Base-by-base conservation (phyloP, 1,139 yeast genomes). In the Geotrichum histeridarum region DNA sequence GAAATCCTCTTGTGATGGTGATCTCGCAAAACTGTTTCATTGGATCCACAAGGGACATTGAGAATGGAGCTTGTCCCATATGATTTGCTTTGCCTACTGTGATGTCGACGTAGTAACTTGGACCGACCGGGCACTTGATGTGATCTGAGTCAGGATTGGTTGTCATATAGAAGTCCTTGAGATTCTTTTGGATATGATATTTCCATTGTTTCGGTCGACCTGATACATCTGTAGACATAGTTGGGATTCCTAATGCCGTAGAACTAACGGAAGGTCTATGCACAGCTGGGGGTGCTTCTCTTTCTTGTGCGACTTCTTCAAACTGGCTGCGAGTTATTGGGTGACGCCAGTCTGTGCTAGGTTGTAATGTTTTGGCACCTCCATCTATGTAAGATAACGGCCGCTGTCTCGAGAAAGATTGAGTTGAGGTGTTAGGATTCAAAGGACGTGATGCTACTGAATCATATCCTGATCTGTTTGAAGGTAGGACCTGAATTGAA, bases 111-210 rank as follows among this genome's bases (percentile, higher is more conserved):
- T 65, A 66, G 51, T 62, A 65, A 27, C 66, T 63, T 1, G 68
- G 68, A 1, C 64, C 69, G 12, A 59, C 60, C 2, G 62, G 64
- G 35, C 63, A 56, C 27, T 58, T 50, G 30, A 64, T 35, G 53
- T 66, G 67, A 31, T 55, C 57, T 8, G 62, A 50, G 53, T 65
- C 69, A 1, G 69, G 69, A 45, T 63, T 65, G 11, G 69, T 66
- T 2, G 68, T 64, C 57, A 66, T 47, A 51, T 66, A 66, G 42
- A 65, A 50, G 51, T 66, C 69, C 48, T 63, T 63, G 41, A 66
- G 59, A 52, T 63, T 65, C 51, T 66, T 66, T 48, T 65, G 59
- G 43, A 64, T 61, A 50, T 64, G 65, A 53, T 66, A 66, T 46
- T 63, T 63, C 65, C 66, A 65, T n/a, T 37, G 14, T 37, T n/a